A percentile compares a stretch with the other conserved stretches of the same genome.
Conservation (phyloP, 1,284 basidiomycete genomes). For the Kwoniella shivajii region DNA sequence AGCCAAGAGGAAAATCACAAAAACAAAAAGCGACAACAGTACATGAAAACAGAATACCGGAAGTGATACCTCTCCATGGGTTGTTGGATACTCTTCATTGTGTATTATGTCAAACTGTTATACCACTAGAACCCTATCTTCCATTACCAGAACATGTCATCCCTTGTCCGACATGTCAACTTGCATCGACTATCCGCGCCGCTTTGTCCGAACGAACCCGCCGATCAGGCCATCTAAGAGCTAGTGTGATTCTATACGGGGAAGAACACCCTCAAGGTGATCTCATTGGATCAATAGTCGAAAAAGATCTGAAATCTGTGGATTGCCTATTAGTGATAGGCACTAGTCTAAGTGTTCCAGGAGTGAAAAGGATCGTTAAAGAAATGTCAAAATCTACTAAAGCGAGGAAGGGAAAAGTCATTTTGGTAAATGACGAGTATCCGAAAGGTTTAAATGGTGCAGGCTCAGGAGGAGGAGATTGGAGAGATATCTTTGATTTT, state of each 20-base stretch:
- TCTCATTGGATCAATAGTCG: constrained; percentile 75
- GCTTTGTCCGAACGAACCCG: constrained; percentile 77
- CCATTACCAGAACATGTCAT: constrained; percentile 62
- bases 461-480: too few species aligned
- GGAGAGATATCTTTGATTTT: constrained; percentile 87
- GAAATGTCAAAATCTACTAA: constrained; percentile 80
- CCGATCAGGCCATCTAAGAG: constrained; percentile 77
- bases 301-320: constrained; percentile 69
- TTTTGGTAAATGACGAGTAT: constrained; percentile 88
- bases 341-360: constrained; percentile 84
- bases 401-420: constrained; percentile 57
- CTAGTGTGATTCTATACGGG: constrained; percentile 88
- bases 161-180: constrained; percentile 76
- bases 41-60: neutral
- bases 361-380: constrained; percentile 88
- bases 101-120: constrained; percentile 72
- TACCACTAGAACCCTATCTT: constrained; percentile 65
- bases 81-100: constrained; percentile 79
- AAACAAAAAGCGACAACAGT: neutral
- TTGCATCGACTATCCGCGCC: constrained; percentile 68
- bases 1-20: neutral
- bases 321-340: constrained; percentile 89
- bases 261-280: constrained; percentile 86
- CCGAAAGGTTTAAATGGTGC: constrained; percentile 81
- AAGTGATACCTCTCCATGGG: constrained; percentile 89